Conservation (phyloP, 2,329 filamentous ascomycete species). For the Fusarium continuum region DNA sequence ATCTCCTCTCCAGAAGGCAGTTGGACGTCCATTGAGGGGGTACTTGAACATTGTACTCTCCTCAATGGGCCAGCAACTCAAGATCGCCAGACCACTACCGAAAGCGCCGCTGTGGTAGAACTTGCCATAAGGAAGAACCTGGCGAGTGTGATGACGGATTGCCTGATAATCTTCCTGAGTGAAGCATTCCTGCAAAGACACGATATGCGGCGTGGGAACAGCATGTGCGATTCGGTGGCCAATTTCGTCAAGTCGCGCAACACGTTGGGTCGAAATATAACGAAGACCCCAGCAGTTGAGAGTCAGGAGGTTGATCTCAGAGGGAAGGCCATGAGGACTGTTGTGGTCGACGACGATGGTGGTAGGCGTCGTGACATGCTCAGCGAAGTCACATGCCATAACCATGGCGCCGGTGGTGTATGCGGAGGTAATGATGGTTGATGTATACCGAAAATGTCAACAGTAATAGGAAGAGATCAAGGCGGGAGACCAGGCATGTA, state of each 20-base stretch:
- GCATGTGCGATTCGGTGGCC: conserved; percentile 78
- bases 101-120: conserved; percentile 93
- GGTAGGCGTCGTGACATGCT: conserved; percentile 34
- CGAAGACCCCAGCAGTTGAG: conserved; percentile 98
- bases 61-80: conserved; percentile 92
- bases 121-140: conserved; percentile 87
- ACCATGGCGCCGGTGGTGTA: conserved; percentile 33
- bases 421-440: conserved; percentile 23
- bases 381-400: conserved; percentile 29
- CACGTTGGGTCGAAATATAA: conserved; percentile 80
- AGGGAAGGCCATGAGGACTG: conserved; percentile 52
- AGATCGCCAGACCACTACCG: conserved; percentile 86
- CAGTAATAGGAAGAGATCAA: background rate
- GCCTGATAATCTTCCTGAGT: conserved; percentile 82
- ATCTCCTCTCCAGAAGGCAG: conserved; percentile 92
- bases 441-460: background rate
- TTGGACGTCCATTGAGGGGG: conserved; percentile 90
- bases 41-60: conserved; percentile 88
- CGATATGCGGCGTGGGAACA: conserved; percentile 78
- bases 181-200: conserved; percentile 96
- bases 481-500: background rate
- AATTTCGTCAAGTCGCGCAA: conserved; percentile 83
- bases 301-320: conserved; percentile 80
- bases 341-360: conserved; percentile 25
- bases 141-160: conserved; percentile 77